Evolutionary conservation across 345 rosid genomes (phyloP), one percentile per base, ranked within the genome.

Genomic region (Lepidium didymum): DNA sequence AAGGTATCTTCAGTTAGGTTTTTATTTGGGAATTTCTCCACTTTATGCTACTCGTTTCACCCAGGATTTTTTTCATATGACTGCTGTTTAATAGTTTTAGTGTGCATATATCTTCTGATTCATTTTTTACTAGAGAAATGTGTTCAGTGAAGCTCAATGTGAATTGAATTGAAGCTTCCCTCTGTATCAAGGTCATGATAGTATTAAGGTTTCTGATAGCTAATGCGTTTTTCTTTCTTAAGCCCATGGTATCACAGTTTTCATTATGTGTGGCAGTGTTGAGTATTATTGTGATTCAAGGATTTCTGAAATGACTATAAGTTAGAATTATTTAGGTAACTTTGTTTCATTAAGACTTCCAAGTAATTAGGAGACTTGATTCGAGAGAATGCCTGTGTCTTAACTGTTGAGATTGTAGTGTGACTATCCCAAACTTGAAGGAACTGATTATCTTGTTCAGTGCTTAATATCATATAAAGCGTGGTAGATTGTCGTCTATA

Each of bases 1-100:
- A 94, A 94, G 97, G 99, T 94, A 35, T 25, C 16, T 47, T 29
- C 36, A 14, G 1, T 47, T 50, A 35, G 31, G 42, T 33, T 36
- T 58, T 43, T 7, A 6, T 15, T 42, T 60, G 14, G 37, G 40
- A 13, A 5, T 14, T 42, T 60, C 31, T 7, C 21, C 8, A 3
- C 46, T 43, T 14, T 43, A 8, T 7, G 23, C 49, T 44, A 16
- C 5, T 1, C 49, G 8, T 15, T 44, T 16, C 21, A 7, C 5
- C 33, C 33, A 29, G 7, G 7, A 29, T 1, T 29, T 29, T 29
- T 5, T 29, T 6, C 33, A 29, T 29, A 29, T 29, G 33, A 29
- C 33, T 29, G 33, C 33, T 29, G 33, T 29, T 7, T 6, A 29
- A 6, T 29, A 29, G 33, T 29, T 29, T 29, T 29, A 29, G 33